A percentile compares a stretch with the other conserved stretches of the same genome.
These are phyloP conservation scores for Monosporascus sp. DNA, from an alignment of 2,329 filamentous ascomycete genomes.

Conservation along the genomic window DNA sequence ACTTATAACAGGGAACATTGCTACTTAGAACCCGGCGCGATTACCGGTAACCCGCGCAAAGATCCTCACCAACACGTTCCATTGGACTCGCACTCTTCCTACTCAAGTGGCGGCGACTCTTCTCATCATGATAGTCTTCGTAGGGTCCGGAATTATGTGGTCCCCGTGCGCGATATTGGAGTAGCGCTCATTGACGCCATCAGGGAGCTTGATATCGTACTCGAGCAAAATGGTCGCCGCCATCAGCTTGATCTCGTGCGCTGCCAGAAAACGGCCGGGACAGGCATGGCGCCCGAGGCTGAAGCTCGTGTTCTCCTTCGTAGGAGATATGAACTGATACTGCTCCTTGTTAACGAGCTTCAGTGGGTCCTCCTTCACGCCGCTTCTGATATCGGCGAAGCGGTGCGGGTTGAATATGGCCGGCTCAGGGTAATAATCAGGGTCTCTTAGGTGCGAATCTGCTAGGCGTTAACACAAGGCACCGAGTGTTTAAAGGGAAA, in stretches of 20 bases:
- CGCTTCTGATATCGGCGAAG: conserved; percentile 28
- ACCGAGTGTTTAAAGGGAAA: conserved; percentile 11
- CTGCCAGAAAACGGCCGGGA: conserved; percentile 38
- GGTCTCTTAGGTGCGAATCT: not conserved
- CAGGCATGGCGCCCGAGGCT: conserved; percentile 36
- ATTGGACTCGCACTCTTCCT: too few species aligned
- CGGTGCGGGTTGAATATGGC: conserved; percentile 30
- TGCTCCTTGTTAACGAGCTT: conserved; percentile 24
- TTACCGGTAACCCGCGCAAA: too few species aligned
- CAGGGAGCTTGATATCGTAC: conserved; percentile 30
- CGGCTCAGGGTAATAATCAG: not conserved
- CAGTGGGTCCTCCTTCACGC: conserved; percentile 17
- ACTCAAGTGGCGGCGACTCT: too few species aligned
- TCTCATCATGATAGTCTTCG: conserved; percentile 2
- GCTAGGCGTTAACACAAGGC: not conserved
- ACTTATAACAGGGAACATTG: too few species aligned
- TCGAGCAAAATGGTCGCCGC: conserved; percentile 33
- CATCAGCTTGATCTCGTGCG: conserved; percentile 40
- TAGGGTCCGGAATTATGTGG: conserved; percentile 11
- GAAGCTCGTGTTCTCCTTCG: conserved; percentile 29
- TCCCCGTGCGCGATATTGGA: conserved; percentile 10
- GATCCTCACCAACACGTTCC: too few species aligned
- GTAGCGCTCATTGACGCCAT: conserved; percentile 17
- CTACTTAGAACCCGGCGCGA: too few species aligned
- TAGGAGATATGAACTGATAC: conserved; percentile 37